Evolutionary conservation across 495 filamentous ascomycete species (phyloP).

Genomic region (Massariosphaeria phaeospora): DNA sequence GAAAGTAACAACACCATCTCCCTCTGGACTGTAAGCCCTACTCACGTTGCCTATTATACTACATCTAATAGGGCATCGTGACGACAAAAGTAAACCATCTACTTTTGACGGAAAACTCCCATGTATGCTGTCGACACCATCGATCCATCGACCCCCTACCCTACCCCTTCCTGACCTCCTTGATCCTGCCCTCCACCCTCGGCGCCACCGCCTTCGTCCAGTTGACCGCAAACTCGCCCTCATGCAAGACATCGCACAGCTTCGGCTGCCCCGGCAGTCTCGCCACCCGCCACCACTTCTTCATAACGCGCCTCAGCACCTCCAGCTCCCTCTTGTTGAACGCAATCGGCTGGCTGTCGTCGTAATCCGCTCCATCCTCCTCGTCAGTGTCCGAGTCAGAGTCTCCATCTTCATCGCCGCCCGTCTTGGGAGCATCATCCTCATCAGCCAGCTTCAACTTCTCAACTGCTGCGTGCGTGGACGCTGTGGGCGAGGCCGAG

Average conservation of each 20-base stretch:
- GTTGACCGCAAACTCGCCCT: slow-evolving; percentile 56
- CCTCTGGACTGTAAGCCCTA: no score
- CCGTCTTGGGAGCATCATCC: not conserved
- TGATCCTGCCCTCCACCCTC: slow-evolving; percentile 69
- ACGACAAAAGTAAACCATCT: no score
- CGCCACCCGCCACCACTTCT: slow-evolving; percentile 70
- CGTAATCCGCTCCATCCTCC: slow-evolving; percentile 15
- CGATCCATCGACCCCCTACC: slow-evolving; percentile 22
- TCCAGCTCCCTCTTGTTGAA: slow-evolving; percentile 33
- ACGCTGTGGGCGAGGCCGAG: not conserved
- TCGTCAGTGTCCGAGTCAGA: slow-evolving; percentile 12
- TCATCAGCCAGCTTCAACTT: not conserved
- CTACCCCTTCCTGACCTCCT: slow-evolving; percentile 20
- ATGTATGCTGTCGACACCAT: no score
- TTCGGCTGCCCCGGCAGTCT: slow-evolving; percentile 49
- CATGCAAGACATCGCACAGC: slow-evolving; percentile 45
- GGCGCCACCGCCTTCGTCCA: slow-evolving; percentile 81
- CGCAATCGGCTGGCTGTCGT: slow-evolving; percentile 32
- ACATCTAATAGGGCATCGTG: no score
- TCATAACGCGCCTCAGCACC: slow-evolving; percentile 52
- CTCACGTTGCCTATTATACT: no score
- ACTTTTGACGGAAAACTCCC: no score
- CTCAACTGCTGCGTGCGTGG: not conserved
- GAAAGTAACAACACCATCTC: no score
- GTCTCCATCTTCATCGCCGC: not conserved